Base-by-base conservation (phyloP, 129 eudicot species). In the Flaveria linearis region DNA sequence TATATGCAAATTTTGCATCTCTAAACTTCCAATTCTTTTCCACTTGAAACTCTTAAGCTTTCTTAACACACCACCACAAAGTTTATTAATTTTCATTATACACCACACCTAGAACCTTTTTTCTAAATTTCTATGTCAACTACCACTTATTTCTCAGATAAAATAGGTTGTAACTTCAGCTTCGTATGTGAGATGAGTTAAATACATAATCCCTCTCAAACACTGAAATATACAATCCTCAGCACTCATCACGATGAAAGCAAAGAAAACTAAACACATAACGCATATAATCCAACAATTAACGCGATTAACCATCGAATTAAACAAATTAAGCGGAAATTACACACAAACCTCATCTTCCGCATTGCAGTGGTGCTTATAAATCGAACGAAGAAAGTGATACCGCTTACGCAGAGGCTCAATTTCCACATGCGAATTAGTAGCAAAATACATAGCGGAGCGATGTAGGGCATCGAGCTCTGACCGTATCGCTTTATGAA, bases 291-390 rank as follows among this genome's bases (percentile, higher is more conserved):
- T 52, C 41, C 82, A 58, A 45, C 9, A 69, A 46, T 13, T 76
- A 23, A 42, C 28, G 22, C 46, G 47, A 70, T 28, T 58, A 69
- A 25, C 76, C 14, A 36, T 36, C 28, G 36, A 39, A 71, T 14
- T 36, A 50, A 49, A 61, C 65, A 45, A 65, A 79, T 22, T 41
- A 25, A 80, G 68, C 26, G 42, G 11, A 15, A 65, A 10, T 11
- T 13, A 45, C 13, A 72, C 30, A 74, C 81, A 60, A 18, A 90
- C 98, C 97, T 94, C 98, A 72, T 94, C 98, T 83, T 94, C 98
- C 4, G 98, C 98, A 89, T 91, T 91, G 86, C 98, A 94, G 86
- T 94, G 98, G 72, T 94, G 97, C 82, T 87, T 86, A 68, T 94
- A 94, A 76, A 94, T 89, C 28, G 93, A 87, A 22, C 98, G 83